Conservation (phyloP, 2,329 filamentous ascomycete species). For the Dendrostoma leiphaemia region DNA sequence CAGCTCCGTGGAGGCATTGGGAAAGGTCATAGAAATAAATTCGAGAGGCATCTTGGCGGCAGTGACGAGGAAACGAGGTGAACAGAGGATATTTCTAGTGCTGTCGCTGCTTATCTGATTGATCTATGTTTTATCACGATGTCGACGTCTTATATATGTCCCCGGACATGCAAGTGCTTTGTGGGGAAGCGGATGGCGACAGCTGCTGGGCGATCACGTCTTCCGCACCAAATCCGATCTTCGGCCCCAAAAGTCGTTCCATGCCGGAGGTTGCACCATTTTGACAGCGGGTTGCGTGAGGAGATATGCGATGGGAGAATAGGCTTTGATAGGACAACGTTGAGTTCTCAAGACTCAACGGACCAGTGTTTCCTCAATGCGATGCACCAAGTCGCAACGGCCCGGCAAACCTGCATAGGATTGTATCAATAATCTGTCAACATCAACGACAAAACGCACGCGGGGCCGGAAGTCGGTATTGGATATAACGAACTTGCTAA, state of each 20-base stretch:
- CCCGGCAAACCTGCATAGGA: not conserved
- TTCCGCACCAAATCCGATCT: conserved; percentile 21
- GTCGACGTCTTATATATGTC: conserved; percentile 14
- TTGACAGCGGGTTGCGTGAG: conserved; percentile 10
- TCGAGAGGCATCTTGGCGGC: conserved; percentile 42
- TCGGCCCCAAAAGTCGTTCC: conserved; percentile 15
- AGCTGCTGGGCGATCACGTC: conserved; percentile 26
- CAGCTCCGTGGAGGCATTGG: conserved; percentile 56
- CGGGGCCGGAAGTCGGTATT: not conserved
- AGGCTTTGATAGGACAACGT: not conserved
- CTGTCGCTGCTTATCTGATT: not conserved
- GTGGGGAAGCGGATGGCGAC: conserved; percentile 23
- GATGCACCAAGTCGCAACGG: not conserved
- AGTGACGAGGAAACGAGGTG: no score
- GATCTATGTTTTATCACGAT: not conserved
- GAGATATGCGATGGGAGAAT: not conserved
- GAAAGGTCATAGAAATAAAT: conserved; percentile 58
- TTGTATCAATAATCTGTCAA: not conserved
- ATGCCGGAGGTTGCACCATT: conserved; percentile 16
- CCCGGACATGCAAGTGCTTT: not conserved
- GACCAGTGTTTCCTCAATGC: not conserved
- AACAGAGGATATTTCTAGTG: not conserved
- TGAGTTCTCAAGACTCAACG: not conserved
- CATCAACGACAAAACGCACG: not conserved
- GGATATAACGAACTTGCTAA: not conserved